Percentiles rank a stretch among this genome's conserved stretches.
These are phyloP conservation scores for Chloris gayana DNA, from an alignment of 176 grass and related monocot genomes.

Conservation along the genomic window DNA sequence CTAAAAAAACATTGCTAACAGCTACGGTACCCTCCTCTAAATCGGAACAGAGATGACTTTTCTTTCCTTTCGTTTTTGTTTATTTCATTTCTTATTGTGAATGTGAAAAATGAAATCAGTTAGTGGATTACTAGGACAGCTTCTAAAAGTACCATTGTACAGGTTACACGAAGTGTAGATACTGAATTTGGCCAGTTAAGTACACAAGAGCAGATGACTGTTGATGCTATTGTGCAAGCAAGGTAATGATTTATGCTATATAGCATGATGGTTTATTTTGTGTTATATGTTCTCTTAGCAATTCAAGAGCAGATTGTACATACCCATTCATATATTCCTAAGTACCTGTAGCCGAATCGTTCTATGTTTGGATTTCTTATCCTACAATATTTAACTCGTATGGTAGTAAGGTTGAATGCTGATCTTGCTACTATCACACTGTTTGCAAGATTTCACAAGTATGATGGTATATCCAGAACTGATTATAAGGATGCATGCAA, in stretches of 20 bases:
- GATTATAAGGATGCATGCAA: not conserved
- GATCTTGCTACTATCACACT: not conserved
- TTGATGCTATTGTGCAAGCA: constrained; percentile 92
- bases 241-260: constrained; percentile 54
- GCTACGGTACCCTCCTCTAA: too few relatives aligned
- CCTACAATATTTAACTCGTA: not conserved
- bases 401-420: not conserved
- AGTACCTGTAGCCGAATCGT: constrained; percentile 6
- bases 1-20: too few relatives aligned
- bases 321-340: not conserved
- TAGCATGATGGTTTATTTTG: constrained; percentile 10
- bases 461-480: not conserved
- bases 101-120: not conserved
- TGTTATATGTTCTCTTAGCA: constrained; percentile 14
- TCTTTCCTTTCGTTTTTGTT: not conserved
- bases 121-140: constrained; percentile 7
- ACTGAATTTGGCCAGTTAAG: constrained; percentile 78
- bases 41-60: too few relatives aligned
- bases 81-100: constrained; percentile 4
- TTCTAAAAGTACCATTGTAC: constrained; percentile 37
- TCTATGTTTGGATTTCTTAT: constrained; percentile 9
- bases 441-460: too few relatives aligned
- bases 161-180: constrained; percentile 93
- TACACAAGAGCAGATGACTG: constrained; percentile 84
- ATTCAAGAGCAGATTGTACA: not conserved